Conservation (phyloP, 805 yeast species). For the Myxozyma geophila region DNA sequence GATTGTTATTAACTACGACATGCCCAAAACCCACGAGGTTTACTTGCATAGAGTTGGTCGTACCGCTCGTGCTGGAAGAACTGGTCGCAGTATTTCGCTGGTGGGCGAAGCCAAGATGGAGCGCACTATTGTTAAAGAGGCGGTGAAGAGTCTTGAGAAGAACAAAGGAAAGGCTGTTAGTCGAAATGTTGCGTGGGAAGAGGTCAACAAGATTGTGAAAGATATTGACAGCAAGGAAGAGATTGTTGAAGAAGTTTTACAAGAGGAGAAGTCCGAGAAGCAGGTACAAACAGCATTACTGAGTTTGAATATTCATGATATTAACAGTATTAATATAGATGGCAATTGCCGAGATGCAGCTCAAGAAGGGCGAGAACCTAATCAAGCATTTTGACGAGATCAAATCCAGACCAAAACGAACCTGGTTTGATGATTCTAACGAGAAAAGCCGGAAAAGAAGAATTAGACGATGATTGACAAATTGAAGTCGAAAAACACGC, state of each 20-base stretch:
- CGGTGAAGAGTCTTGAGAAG: slow-evolving; percentile 66
- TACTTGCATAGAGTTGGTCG: slow-evolving; percentile 98
- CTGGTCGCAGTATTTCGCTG: slow-evolving; percentile 88
- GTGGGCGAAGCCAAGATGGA: slow-evolving; percentile 92
- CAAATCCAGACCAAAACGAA: slow-evolving; percentile 86
- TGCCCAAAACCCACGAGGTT: slow-evolving; percentile 91
- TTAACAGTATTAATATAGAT: slow-evolving; percentile 44
- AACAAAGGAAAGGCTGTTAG: slow-evolving; percentile 70
- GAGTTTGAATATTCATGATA: background rate
- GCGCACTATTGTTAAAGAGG: slow-evolving; percentile 87
- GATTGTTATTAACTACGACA: slow-evolving; percentile 89
- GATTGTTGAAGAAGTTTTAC: slow-evolving; percentile 73
- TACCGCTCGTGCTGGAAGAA: slow-evolving; percentile 99
- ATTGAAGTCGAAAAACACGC: background rate
- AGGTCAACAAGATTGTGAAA: slow-evolving; percentile 69
- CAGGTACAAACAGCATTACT: slow-evolving; percentile 47
- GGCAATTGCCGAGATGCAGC: slow-evolving; percentile 86
- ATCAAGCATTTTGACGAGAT: slow-evolving; percentile 82
- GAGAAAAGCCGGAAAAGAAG: slow-evolving; percentile 17
- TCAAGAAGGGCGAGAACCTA: slow-evolving; percentile 82
- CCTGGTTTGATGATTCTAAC: slow-evolving; percentile 68
- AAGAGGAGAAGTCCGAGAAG: slow-evolving; percentile 87
- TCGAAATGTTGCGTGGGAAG: slow-evolving; percentile 87
- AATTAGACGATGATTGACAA: background rate
- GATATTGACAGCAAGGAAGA: slow-evolving; percentile 63